Base-by-base conservation (phyloP, 495 filamentous ascomycete species). In the Lophium mytilinum region DNA sequence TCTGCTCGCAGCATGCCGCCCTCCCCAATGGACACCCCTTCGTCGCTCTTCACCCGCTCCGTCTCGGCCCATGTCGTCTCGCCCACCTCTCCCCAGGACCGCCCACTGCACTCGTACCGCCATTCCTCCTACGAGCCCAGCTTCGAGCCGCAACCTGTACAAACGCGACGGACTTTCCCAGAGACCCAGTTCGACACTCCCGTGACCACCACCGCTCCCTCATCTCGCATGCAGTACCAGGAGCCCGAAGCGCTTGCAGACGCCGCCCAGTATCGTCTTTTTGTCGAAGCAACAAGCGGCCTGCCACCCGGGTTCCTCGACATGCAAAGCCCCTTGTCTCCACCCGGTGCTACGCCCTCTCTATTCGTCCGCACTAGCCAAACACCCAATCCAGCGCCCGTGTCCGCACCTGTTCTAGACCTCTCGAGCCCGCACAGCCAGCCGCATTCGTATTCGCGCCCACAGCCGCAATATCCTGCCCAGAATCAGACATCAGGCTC, bases 231-330 rank as follows among this genome's bases (percentile, higher is more conserved):
- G 34, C 4, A 45, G 15, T 42, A 50, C n/a, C 61, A 45, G 15
- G 52, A 57, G 37, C 61, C 57, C 3, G 58, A 61, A 34, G 55
- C 62, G 9, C 54, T 64, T 47, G 41, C 52, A 14, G 64, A 72
- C 50, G 62, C 65, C 14, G 56, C 61, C 14, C 60, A 72, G 34
- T 69, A 66, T 50, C 56, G 61, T 10, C 65, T 72, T 8, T 72
- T 72, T 45, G 69, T 58, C 11, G 66, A 66, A 53, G 69, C 69
- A 8, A 72, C 69, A 3, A 56, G 59, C 24, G 68, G 69, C 0
- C 60, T 71, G 18, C 42, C 60, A n/a, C 30, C 30, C 8, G 12
- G 43, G 15, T 30, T 21, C 14, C 49, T 64, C 41, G 52, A 53
- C 35, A 33, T 47, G 43, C 43, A 21, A 30, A 24, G 8, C 17